These are phyloP conservation scores for Phellinidium pouzarii DNA, from an alignment of 1,284 basidiomycete species.

Conservation along the genomic window DNA sequence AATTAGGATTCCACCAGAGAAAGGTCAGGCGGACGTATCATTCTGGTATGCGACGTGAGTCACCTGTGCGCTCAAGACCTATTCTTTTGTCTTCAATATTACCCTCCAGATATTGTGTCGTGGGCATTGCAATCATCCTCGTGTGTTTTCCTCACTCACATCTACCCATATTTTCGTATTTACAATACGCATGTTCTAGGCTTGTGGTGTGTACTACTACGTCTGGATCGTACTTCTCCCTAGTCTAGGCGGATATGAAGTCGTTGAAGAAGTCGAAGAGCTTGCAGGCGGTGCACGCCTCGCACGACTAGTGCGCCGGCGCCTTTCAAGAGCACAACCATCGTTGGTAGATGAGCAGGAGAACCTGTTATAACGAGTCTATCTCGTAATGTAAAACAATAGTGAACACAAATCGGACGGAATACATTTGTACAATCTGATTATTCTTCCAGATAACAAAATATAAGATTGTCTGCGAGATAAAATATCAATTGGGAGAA, in stretches of 20 bases:
- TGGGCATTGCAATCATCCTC: slow-evolving; percentile 26
- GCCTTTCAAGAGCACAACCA: slow-evolving; percentile 6
- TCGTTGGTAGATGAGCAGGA: neutral
- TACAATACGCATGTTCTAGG: neutral
- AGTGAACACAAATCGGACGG: no score
- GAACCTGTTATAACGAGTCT: neutral
- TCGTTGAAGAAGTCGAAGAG: slow-evolving; percentile 27
- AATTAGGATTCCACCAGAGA: slow-evolving; percentile 30
- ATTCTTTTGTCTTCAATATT: no score
- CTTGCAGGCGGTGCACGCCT: slow-evolving; percentile 26
- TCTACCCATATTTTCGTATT: neutral
- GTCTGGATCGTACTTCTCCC: slow-evolving; percentile 31
- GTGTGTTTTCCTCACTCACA: neutral
- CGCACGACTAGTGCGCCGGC: slow-evolving; percentile 22
- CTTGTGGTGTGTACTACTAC: slow-evolving; percentile 30
- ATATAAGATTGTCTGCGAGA: no score
- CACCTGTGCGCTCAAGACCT: neutral
- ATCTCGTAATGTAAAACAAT: no score
- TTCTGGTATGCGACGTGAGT: slow-evolving; percentile 32
- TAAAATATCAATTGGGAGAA: no score
- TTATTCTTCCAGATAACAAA: no score
- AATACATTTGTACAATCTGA: no score
- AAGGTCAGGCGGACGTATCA: slow-evolving; percentile 26
- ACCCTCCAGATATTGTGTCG: slow-evolving; percentile 22
- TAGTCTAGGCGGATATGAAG: slow-evolving; percentile 26